A percentile compares a stretch with the other conserved stretches of the same genome.
These are phyloP conservation scores for Parathielavia appendiculata DNA, from an alignment of 495 filamentous ascomycete genomes.

Conservation along the genomic window DNA sequence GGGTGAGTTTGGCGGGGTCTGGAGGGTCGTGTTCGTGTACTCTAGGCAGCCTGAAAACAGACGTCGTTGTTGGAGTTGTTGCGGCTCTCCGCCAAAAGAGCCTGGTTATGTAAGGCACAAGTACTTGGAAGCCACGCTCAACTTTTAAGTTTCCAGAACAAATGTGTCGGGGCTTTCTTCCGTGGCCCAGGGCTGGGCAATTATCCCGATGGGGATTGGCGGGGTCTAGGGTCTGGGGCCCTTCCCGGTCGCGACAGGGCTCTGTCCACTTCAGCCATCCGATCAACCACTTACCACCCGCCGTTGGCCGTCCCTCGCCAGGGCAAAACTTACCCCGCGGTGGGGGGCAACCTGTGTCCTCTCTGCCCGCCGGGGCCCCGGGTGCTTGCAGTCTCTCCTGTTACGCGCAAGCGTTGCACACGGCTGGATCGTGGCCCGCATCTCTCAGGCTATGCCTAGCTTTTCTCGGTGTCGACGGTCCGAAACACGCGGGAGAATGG, in stretches of 20 bases:
- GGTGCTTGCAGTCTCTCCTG: neutral
- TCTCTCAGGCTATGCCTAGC: slow-evolving; percentile 35
- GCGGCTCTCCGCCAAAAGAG: slow-evolving; percentile 5
- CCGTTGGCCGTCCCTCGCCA: neutral
- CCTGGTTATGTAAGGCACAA: slow-evolving; percentile 9
- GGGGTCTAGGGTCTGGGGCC: neutral
- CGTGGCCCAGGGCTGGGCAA: slow-evolving; percentile 6
- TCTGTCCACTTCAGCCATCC: neutral
- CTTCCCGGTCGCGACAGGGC: neutral
- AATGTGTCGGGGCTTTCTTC: slow-evolving; percentile 11
- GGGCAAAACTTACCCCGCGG: slow-evolving; percentile 9
- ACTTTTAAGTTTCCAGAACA: neutral
- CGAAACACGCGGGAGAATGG: slow-evolving; percentile 43
- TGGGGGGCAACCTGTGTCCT: slow-evolving; percentile 1
- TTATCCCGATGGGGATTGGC: slow-evolving; percentile 11
- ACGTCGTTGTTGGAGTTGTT: neutral
- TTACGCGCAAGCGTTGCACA: neutral
- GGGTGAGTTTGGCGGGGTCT: neutral
- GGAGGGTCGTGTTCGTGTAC: neutral
- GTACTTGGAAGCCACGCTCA: slow-evolving; percentile 1
- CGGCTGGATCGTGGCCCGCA: slow-evolving; percentile 6
- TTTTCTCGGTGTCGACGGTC: slow-evolving; percentile 47
- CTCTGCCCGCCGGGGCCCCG: neutral
- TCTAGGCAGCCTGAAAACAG: neutral
- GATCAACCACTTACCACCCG: slow-evolving; percentile 1